Conservation (phyloP, 2,329 filamentous ascomycete species). For the Scopulariopsis brevicaulis region DNA sequence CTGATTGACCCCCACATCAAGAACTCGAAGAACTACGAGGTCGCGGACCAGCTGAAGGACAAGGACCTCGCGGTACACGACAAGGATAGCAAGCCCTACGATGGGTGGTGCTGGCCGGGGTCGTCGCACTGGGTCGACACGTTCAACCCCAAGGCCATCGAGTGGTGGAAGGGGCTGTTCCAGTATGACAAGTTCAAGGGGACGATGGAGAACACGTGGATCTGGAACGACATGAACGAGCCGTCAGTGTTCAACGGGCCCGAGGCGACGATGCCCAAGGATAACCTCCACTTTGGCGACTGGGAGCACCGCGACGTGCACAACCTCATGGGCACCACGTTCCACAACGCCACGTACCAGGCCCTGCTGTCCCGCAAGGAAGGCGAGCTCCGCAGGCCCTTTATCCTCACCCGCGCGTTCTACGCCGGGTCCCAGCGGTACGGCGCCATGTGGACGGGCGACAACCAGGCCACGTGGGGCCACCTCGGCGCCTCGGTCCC, state of each 20-base stretch:
- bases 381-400: conserved; percentile 75
- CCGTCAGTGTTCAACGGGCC: conserved; percentile 98
- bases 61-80: conserved; percentile 78
- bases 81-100: conserved; percentile 81
- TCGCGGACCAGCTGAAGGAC: conserved; percentile 72
- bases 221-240: conserved; percentile 99
- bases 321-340: conserved; percentile 90
- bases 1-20: conserved; percentile 99
- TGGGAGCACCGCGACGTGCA: conserved; percentile 98
- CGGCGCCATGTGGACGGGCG: conserved; percentile 97
- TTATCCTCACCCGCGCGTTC: conserved; percentile 86
- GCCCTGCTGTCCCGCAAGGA: conserved; percentile 77
- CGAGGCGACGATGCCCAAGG: conserved; percentile 97
- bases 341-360: conserved; percentile 87
- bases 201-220: conserved; percentile 73
- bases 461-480: conserved; percentile 89
- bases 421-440: conserved; percentile 82
- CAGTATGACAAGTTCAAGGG: conserved; percentile 82
- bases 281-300: conserved; percentile 80
- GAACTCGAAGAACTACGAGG: conserved; percentile 66
- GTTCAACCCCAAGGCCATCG: conserved; percentile 83
- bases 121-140: conserved; percentile 94
- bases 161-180: conserved; percentile 89
- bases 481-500: conserved; percentile 83
- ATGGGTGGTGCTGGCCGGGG: conserved; percentile 98